Base-by-base conservation (phyloP, 2,329 filamentous ascomycete species). In the Ceratocystiopsis minuta region DNA sequence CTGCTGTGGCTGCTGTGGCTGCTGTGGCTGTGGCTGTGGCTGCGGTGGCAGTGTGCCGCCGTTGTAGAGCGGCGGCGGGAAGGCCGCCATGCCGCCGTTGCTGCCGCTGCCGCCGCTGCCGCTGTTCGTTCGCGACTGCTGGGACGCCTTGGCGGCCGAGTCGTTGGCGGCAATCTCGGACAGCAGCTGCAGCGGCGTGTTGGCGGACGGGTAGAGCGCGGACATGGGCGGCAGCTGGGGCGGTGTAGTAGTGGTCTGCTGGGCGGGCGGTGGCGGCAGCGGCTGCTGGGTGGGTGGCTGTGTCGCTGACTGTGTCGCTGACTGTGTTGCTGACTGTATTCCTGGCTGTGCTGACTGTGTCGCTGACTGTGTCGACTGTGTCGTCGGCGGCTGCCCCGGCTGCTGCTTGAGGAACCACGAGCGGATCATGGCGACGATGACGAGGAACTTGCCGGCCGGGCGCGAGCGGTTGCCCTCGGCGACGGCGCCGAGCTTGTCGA, bases 361-460 rank as follows among this genome's bases (percentile, higher is more conserved):
- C 7, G 20, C 20, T 28, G 24, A n/a, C n/a, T n/a, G n/a, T 13
- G n/a, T 16, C 28, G n/a, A 36, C 44, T 12, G 32, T 39, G 34
- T 38, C 24, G 20, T 45, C 38, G 15, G 33, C 38, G 15, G 33
- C 18, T 40, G 17, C 2, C 35, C 20, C 12, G 12, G 14, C 13
- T 44, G 47, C 44, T 61, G 60, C 40, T 73, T 63, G 52, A 70
- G 56, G 54, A 80, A 82, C 79, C 80, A 84, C 20, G 67, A 70
- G 36, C 72, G 72, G 20, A 87, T 60, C 75, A 85, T 79, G 39
- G 69, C 63, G 11, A 86, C 60, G 6, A 85, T 75, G 45, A 82
- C 66, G 3, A 80, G 63, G 48, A 86, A 86, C 56, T 83, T 85
- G 39, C 67, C 65, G 0, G 78, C 72, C 0, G 78, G 74, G 2